phyloP scores from a whole-genome alignment of 1,284 basidiomycete genomes.

The Termitomyces sp. region DNA sequence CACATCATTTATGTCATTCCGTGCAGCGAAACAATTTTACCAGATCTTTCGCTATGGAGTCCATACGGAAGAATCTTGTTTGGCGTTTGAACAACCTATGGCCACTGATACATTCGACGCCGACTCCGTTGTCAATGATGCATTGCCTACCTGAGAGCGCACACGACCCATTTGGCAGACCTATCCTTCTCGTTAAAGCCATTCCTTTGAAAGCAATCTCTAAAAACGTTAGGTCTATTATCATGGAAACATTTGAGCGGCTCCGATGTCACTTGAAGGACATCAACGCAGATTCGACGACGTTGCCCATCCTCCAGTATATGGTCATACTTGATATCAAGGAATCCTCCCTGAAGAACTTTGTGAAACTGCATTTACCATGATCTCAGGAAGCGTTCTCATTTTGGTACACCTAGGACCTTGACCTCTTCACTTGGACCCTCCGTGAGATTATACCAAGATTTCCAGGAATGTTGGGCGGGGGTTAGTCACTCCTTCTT shows the following conservation, averaged over 20 bases:
- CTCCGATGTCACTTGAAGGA: slow-evolving; percentile 49
- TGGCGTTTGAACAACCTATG: slow-evolving; percentile 56
- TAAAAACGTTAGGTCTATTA: slow-evolving; percentile 34
- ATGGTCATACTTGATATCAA: slow-evolving; percentile 65
- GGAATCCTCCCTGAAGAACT: slow-evolving; percentile 50
- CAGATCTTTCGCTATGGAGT: slow-evolving; percentile 57
- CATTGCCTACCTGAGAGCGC: slow-evolving; percentile 49
- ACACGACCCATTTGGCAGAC: slow-evolving; percentile 57
- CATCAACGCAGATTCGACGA: slow-evolving; percentile 31
- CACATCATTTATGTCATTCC: slow-evolving; percentile 14
- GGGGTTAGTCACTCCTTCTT: slow-evolving; percentile 41
- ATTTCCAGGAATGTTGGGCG: slow-evolving; percentile 75
- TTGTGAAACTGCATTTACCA: slow-evolving; percentile 40
- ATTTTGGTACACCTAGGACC: slow-evolving; percentile 36
- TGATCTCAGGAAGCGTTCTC: slow-evolving; percentile 4
- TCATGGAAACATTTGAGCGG: slow-evolving; percentile 49
- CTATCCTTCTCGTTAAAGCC: slow-evolving; percentile 50
- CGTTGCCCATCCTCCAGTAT: slow-evolving; percentile 54
- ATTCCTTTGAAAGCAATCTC: slow-evolving; percentile 31
- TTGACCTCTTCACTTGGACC: slow-evolving; percentile 61
- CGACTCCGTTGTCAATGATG: slow-evolving; percentile 28
- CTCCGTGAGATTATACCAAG: slow-evolving; percentile 61
- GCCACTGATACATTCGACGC: slow-evolving; percentile 27
- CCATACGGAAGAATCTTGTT: slow-evolving; percentile 47
- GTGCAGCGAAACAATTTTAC: slow-evolving; percentile 63